Percentiles rank a stretch among this genome's conserved stretches.
These are phyloP conservation scores for Phoma sp. DNA, from an alignment of 2,329 filamentous ascomycete genomes.

Conservation along the genomic window DNA sequence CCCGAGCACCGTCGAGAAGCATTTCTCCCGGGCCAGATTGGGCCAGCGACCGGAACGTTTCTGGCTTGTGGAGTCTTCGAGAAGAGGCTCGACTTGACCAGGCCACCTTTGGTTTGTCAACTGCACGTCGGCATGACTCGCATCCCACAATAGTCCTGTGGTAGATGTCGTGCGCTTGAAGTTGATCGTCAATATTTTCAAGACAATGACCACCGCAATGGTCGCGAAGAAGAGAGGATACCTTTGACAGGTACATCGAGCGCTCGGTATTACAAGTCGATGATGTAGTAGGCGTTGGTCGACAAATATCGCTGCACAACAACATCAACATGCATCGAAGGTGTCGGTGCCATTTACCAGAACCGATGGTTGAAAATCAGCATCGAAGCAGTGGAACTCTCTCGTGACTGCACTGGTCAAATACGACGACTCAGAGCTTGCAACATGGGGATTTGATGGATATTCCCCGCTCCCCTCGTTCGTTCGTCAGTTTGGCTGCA, in stretches of 20 bases:
- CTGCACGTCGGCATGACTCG: not conserved
- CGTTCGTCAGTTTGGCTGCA: slow-evolving; percentile 17
- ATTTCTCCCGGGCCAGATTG: not conserved
- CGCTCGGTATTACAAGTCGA: not conserved
- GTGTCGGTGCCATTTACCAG: not conserved
- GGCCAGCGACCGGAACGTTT: not conserved
- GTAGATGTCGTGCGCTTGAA: not conserved
- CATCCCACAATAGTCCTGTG: not conserved
- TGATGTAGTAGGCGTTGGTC: not conserved
- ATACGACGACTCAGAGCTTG: not conserved
- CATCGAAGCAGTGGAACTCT: not conserved
- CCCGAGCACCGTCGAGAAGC: not conserved
- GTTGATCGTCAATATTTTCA: not conserved
- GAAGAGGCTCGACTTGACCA: not conserved
- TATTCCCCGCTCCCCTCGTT: not conserved
- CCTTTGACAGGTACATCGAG: not conserved
- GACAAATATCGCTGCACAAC: not conserved
- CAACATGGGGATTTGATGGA: not conserved
- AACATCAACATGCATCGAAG: not conserved
- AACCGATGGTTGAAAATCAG: not conserved
- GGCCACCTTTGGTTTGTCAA: not conserved
- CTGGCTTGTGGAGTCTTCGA: not conserved
- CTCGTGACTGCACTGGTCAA: not conserved
- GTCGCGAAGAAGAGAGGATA: not conserved
- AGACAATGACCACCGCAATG: not conserved